Evolutionary conservation across 2,329 filamentous ascomycete genomes (phyloP), one percentile per base, ranked within the genome.

Genomic region (Neofusicoccum ribis): DNA sequence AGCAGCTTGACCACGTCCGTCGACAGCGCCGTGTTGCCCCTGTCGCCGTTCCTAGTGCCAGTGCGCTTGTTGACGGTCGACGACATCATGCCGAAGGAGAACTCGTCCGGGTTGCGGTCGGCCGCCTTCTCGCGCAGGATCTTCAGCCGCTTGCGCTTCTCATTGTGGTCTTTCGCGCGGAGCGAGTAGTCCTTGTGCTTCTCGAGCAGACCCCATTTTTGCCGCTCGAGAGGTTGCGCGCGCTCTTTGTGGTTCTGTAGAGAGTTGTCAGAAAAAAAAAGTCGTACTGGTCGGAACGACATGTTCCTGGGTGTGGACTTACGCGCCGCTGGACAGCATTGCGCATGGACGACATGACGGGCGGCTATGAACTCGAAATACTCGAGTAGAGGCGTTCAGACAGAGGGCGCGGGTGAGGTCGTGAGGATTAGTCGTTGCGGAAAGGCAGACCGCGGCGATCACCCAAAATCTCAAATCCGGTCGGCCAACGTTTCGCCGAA

Each of bases 191-290:
- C 87, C 82, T 97, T 97, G 85, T 95, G 91, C 82, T 99, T 98
- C 79, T 98, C 95, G 67, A 98, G 88, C 23, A 98, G 86, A 69
- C 95, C 95, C 80, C 93, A 92, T 82, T 92, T 92, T 69, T 89
- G 83, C 62, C 95, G 91, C 75, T 93, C 91, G 68, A 87, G 79
- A 46, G 93, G 91, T 78, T 98, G 95, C 41, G 91, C 91, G 72
- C 95, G 90, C 84, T 98, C 95, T 71, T 89, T 87, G 80, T 98
- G 94, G 70, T 92, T 90, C 74, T 92, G 92, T 79, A 14, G 20
- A 43, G 17, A 7, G 6, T 12, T 31, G 9, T 9, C 14, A 17
- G 12, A 51, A 56, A n/a, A 14, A 37, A 11, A 15, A 23, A 36
- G 17, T 34, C 15, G 37, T 39, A 11, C 14, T 1, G 11, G 37